A percentile compares a stretch with the other conserved stretches of the same genome.
These are phyloP conservation scores for Ophiostoma angusticollis DNA, from an alignment of 2,329 filamentous ascomycete genomes.

Conservation along the genomic window DNA sequence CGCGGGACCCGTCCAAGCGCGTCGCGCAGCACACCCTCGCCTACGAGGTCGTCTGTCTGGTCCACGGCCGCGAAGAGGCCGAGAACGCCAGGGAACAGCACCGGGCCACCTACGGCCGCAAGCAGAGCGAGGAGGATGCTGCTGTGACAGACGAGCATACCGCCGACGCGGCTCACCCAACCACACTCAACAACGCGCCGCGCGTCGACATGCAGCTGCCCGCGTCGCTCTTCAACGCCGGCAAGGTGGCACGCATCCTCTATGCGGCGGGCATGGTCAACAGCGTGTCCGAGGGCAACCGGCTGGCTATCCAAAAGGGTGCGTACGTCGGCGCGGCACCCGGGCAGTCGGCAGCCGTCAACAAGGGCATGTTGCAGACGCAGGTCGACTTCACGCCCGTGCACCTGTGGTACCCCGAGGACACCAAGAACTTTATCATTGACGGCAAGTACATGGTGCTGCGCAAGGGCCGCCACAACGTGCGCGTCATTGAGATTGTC, in stretches of 20 bases:
- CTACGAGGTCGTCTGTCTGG: constrained; percentile 64
- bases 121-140: constrained; percentile 4
- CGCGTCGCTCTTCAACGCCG: constrained; percentile 36
- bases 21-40: constrained; percentile 75
- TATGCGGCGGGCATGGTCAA: constrained; percentile 44
- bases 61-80: constrained; percentile 59
- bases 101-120: constrained; percentile 30
- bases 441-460: constrained; percentile 46
- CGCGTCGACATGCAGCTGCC: constrained; percentile 47
- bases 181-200: constrained; percentile 33
- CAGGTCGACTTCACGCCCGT: constrained; percentile 50
- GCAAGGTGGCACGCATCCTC: constrained; percentile 46
- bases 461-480: constrained; percentile 50
- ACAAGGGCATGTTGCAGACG: constrained; percentile 31
- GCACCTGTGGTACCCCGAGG: constrained; percentile 42
- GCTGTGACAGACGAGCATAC: not conserved
- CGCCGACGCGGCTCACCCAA: constrained; percentile 1
- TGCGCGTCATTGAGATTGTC: constrained; percentile 48
- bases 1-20: constrained; percentile 53
- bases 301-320: constrained; percentile 40
- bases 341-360: constrained; percentile 19
- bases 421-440: constrained; percentile 48
- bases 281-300: constrained; percentile 45
- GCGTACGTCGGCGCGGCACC: constrained; percentile 47
- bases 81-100: constrained; percentile 46